phyloP scores from a whole-genome alignment of 305 asterid genomes.

The Rubia tinctorum region DNA sequence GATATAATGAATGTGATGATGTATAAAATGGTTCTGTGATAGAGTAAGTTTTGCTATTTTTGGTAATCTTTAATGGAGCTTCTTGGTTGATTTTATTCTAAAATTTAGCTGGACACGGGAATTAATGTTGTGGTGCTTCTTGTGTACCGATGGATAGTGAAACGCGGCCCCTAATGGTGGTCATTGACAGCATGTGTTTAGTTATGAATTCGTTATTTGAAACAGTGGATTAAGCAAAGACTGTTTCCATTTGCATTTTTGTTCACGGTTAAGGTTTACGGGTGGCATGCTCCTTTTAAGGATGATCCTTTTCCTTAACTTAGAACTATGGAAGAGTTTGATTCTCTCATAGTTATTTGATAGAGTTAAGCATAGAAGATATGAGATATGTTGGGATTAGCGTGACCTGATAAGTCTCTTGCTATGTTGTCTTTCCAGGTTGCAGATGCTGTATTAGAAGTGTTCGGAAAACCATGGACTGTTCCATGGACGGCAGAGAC shows the following conservation, averaged over 20 bases:
- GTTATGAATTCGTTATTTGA: not conserved
- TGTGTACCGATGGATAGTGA: not conserved
- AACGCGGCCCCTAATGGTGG: not conserved
- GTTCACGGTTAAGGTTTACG: not conserved
- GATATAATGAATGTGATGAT: not conserved
- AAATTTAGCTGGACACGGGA: not conserved
- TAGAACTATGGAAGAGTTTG: not conserved
- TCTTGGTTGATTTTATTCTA: not conserved
- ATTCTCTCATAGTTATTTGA: not conserved
- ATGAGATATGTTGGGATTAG: not conserved
- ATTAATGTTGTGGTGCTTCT: not conserved
- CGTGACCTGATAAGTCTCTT: constrained; percentile 2
- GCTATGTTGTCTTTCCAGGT: constrained; percentile 36
- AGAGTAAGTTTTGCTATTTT: not conserved
- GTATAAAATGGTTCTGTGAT: not conserved
- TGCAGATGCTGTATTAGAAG: constrained; percentile 37
- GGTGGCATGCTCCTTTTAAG: not conserved
- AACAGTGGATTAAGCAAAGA: not conserved
- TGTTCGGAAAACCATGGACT: constrained; percentile 71
- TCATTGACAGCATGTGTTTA: not conserved
- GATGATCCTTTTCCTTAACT: too few relatives aligned
- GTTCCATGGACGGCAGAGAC: constrained; percentile 96
- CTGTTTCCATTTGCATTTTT: not conserved
- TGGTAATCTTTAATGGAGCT: not conserved
- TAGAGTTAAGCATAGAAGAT: not conserved